Conservation (phyloP, 176 grass and related monocot species). For the Aegilops sharonensis region DNA sequence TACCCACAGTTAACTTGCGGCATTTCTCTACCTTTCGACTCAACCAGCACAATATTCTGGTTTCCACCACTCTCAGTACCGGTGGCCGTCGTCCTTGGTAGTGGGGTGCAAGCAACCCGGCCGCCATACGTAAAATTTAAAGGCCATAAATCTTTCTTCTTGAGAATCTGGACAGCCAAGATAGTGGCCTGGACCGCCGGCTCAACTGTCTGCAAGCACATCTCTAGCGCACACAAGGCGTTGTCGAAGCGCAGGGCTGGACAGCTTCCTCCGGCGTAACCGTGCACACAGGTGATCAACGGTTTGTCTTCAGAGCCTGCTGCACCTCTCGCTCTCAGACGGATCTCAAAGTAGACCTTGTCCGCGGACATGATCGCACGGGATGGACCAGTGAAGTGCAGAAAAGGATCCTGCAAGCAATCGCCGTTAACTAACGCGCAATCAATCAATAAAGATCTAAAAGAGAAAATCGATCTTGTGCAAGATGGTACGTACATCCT, state of each 20-base stretch:
- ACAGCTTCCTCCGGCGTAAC: not conserved
- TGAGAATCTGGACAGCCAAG: not conserved
- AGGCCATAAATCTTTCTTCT: not conserved
- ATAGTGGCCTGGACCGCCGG: not conserved
- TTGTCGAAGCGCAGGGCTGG: not conserved
- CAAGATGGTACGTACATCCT: not conserved
- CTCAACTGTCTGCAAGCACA: not conserved
- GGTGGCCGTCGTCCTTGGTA: not conserved
- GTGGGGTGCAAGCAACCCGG: not conserved
- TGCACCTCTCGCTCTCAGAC: not conserved
- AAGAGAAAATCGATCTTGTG: not conserved
- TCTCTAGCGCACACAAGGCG: not conserved
- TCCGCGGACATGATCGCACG: not conserved
- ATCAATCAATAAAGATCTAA: not conserved
- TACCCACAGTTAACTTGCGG: not conserved
- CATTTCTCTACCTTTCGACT: not conserved
- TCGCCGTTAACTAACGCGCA: not conserved
- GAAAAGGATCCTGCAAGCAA: not conserved
- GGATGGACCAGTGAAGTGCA: not conserved
- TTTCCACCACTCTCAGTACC: not conserved
- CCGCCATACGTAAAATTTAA: not conserved
- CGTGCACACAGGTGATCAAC: not conserved
- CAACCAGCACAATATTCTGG: not conserved
- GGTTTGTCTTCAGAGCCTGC: not conserved
- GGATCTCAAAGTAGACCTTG: not conserved